Evolutionary conservation across 2,329 filamentous ascomycete genomes (phyloP).

Genomic region (Pseudocercospora macadamiae): DNA sequence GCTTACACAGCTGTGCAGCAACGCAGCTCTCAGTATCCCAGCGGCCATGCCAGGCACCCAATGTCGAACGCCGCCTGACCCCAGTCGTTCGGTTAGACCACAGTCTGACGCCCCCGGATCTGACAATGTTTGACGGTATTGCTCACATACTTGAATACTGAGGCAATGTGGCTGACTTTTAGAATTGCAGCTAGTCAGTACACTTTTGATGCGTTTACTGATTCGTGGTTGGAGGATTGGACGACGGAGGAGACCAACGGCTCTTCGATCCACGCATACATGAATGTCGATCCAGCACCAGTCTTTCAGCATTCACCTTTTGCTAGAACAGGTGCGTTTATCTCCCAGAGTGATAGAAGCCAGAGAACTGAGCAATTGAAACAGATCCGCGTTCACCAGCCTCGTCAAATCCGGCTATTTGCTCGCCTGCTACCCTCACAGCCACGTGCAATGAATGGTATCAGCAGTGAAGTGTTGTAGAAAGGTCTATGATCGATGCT

Average conservation of each 20-base stretch:
- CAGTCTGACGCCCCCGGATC: too few relatives aligned
- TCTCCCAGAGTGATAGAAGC: background rate
- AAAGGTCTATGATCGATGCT: background rate
- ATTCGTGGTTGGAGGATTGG: conserved; percentile 8
- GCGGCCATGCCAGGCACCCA: too few relatives aligned
- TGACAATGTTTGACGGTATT: conserved; percentile 10
- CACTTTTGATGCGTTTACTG: conserved; percentile 3
- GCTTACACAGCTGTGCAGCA: too few relatives aligned
- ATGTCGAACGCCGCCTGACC: too few relatives aligned
- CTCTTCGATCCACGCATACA: background rate
- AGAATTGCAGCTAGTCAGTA: conserved; percentile 1
- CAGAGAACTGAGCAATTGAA: background rate
- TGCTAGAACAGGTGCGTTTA: background rate
- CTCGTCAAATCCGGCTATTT: background rate
- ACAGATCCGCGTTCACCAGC: conserved; percentile 3
- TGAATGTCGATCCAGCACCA: background rate
- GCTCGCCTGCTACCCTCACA: background rate
- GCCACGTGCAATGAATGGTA: conserved; percentile 7
- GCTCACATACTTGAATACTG: too few relatives aligned
- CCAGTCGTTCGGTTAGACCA: too few relatives aligned
- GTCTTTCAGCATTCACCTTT: background rate
- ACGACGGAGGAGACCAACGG: background rate
- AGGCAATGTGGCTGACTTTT: background rate
- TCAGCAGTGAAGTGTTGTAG: background rate
- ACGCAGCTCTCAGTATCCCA: too few relatives aligned